Percentiles rank a stretch among this genome's conserved stretches.
Conservation (phyloP, 768 basidiomycete genomes). For the Naganishia antarctica region DNA sequence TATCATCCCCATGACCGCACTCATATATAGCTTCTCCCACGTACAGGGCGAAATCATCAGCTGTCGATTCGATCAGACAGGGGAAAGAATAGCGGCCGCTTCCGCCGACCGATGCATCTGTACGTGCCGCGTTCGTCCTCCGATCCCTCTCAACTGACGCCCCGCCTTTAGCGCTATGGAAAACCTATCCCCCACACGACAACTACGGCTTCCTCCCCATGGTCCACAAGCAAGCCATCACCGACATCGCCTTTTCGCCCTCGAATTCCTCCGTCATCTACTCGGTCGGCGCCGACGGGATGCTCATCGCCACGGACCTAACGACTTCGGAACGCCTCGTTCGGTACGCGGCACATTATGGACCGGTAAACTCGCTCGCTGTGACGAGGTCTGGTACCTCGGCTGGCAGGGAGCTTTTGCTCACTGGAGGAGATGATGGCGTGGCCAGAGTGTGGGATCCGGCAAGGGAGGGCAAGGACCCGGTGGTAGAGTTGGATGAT, state of each 20-base stretch:
- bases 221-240: conserved; percentile 82
- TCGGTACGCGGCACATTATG: conserved; percentile 81
- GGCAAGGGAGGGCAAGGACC: conserved; percentile 63
- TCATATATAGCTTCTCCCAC: background rate
- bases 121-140: conserved; percentile 52
- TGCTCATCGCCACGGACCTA: conserved; percentile 68
- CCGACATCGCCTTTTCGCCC: conserved; percentile 74
- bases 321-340: conserved; percentile 67
- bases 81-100: conserved; percentile 87
- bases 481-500: conserved; percentile 70
- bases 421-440: conserved; percentile 86
- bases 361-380: conserved; percentile 84
- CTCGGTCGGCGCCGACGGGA: conserved; percentile 85
- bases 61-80: conserved; percentile 88
- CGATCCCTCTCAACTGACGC: background rate
- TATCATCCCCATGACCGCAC: too few species aligned
- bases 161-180: conserved; percentile 68
- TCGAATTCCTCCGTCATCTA: conserved; percentile 54
- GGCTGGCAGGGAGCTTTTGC: conserved; percentile 76
- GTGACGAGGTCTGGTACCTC: conserved; percentile 61
- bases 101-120: conserved; percentile 86
- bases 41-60: conserved; percentile 75
- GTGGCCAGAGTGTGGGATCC: conserved; percentile 82
- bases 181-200: conserved; percentile 82
- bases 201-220: conserved; percentile 83